Conservation (phyloP, 2,329 filamentous ascomycete genomes). For the Triangularia verruculosa region DNA sequence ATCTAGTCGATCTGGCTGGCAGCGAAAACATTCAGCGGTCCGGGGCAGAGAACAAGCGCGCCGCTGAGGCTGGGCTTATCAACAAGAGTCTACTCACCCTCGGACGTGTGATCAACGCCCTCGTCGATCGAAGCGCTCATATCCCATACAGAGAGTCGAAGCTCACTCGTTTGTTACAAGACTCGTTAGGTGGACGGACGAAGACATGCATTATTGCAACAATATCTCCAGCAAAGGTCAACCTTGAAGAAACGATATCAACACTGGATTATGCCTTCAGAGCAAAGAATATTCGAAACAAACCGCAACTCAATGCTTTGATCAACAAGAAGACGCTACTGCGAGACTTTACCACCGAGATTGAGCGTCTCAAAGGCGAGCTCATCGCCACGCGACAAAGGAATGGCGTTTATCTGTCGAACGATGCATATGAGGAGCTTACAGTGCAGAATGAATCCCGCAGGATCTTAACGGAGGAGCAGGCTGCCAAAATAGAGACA, state of each 20-base stretch:
- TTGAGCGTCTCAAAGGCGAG: conserved; percentile 91
- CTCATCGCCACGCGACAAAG: conserved; percentile 88
- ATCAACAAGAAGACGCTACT: conserved; percentile 92
- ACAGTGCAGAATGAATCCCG: conserved; percentile 89
- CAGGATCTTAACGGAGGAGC: conserved; percentile 87
- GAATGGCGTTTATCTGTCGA: conserved; percentile 91
- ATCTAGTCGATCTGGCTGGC: conserved; percentile 92
- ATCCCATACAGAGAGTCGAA: conserved; percentile 95
- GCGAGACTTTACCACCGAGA: conserved; percentile 85
- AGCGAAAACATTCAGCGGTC: conserved; percentile 98
- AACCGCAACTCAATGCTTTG: conserved; percentile 89
- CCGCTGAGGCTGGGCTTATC: conserved; percentile 91
- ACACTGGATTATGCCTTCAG: conserved; percentile 97
- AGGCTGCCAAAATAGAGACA: conserved; percentile 85
- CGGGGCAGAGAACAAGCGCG: conserved; percentile 96
- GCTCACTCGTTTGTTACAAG: conserved; percentile 88
- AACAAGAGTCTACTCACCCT: conserved; percentile 96
- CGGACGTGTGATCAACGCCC: conserved; percentile 93
- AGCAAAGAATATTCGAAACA: conserved; percentile 97
- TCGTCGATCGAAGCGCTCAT: conserved; percentile 85
- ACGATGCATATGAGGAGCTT: conserved; percentile 86
- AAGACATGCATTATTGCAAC: conserved; percentile 99
- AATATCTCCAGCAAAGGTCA: conserved; percentile 89
- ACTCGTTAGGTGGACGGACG: conserved; percentile 89
- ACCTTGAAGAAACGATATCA: conserved; percentile 96